Percentiles rank a stretch among this genome's conserved stretches.
phyloP scores from a whole-genome alignment of 495 filamentous ascomycete species.

The Aspergillus coremiiformis region DNA sequence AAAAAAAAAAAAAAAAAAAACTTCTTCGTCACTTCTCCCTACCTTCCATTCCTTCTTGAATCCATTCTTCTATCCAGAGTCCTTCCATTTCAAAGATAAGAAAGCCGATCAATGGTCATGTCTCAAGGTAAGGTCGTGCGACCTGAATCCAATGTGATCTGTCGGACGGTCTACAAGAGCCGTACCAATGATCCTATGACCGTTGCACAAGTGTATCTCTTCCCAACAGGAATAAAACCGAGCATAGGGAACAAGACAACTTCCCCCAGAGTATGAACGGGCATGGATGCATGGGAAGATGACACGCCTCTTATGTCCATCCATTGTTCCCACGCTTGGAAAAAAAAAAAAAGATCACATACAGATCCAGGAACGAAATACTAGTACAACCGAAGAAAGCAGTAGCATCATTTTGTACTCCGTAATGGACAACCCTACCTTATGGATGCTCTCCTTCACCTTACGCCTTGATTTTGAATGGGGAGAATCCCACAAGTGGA shows the following conservation, averaged over 20 bases:
- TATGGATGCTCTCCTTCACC: too few relatives aligned
- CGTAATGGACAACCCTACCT: too few relatives aligned
- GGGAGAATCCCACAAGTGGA: neutral
- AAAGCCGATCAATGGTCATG: neutral
- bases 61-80: neutral
- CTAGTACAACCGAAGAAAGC: neutral
- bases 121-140: slow-evolving; percentile 8
- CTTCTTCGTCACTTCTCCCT: neutral
- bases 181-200: slow-evolving; percentile 7
- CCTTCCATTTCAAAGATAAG: neutral
- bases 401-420: neutral
- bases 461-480: neutral
- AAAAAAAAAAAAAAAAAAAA: slow-evolving; percentile 9
- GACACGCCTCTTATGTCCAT: neutral
- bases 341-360: neutral
- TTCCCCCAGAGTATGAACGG: neutral
- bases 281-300: neutral
- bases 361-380: neutral
- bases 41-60: neutral
- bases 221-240: slow-evolving; percentile 5
- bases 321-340: neutral
- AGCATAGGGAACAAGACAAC: neutral
- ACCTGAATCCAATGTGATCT: slow-evolving; percentile 14
- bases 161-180: neutral
- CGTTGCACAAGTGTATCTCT: slow-evolving; percentile 8